Percentiles rank a stretch among this genome's conserved stretches.
Conservation (phyloP, 2,329 filamentous ascomycete genomes). For the Onygenales sp. region DNA sequence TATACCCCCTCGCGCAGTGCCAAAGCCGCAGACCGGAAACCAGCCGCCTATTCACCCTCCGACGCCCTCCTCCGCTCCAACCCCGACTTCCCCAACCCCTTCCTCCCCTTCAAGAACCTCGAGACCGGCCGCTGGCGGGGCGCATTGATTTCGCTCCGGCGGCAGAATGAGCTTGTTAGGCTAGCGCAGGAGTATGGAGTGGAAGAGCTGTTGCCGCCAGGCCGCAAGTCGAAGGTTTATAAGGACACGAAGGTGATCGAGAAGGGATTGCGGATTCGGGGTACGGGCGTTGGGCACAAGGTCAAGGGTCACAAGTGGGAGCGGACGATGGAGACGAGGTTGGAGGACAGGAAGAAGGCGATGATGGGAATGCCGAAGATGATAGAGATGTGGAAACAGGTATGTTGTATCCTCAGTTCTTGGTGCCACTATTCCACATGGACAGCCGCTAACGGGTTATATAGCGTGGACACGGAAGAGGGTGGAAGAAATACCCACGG, state of each 20-base stretch:
- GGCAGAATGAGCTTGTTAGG: constrained; percentile 77
- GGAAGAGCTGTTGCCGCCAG: constrained; percentile 68
- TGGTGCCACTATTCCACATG: background rate
- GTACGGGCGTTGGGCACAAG: constrained; percentile 81
- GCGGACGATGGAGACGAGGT: constrained; percentile 67
- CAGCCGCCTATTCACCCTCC: constrained; percentile 21
- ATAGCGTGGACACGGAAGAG: constrained; percentile 60
- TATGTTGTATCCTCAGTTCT: constrained; percentile 35
- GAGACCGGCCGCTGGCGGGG: constrained; percentile 74
- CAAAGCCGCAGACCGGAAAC: constrained; percentile 28
- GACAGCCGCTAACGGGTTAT: constrained; percentile 24
- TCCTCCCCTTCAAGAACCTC: constrained; percentile 68
- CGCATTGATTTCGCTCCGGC: constrained; percentile 70
- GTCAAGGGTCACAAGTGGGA: constrained; percentile 96
- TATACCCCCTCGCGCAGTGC: constrained; percentile 33
- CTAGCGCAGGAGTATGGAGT: constrained; percentile 70
- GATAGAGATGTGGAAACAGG: constrained; percentile 88
- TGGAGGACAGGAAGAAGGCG: constrained; percentile 82
- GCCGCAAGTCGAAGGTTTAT: constrained; percentile 62
- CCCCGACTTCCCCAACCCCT: constrained; percentile 61
- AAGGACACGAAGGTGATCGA: constrained; percentile 62
- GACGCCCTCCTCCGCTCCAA: constrained; percentile 26
- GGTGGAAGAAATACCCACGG: constrained; percentile 62
- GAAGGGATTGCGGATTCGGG: constrained; percentile 75
- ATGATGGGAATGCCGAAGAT: constrained; percentile 93